These are phyloP conservation scores for Candida glaebosa DNA, from an alignment of 805 yeast species.

Conservation along the genomic window DNA sequence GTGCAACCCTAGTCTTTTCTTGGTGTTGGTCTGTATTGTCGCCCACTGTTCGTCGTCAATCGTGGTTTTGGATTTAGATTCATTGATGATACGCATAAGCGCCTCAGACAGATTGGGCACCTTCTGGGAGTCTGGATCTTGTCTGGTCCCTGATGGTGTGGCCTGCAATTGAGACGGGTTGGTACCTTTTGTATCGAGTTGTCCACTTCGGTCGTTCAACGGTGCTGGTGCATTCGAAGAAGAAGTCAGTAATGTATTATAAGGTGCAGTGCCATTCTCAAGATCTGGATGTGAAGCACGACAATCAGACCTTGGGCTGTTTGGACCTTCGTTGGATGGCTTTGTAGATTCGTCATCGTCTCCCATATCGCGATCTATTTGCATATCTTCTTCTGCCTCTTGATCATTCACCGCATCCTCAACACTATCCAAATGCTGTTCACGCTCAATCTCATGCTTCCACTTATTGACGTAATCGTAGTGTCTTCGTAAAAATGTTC, in stretches of 20 bases:
- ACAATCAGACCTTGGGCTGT: too few relatives aligned
- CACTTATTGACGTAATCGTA: slow-evolving; percentile 4
- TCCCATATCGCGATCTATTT: not conserved
- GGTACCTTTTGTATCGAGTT: not conserved
- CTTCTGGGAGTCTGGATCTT: not conserved
- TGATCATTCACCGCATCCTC: slow-evolving; percentile 5
- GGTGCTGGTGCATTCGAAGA: not conserved
- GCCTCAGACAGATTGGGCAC: not conserved
- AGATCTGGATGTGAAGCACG: not conserved
- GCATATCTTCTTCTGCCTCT: slow-evolving; percentile 11
- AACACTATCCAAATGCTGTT: slow-evolving; percentile 6
- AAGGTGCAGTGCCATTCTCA: not conserved
- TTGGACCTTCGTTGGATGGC: not conserved
- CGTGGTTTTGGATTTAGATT: not conserved
- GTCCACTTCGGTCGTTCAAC: not conserved
- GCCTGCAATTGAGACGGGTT: not conserved
- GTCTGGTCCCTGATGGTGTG: too few relatives aligned
- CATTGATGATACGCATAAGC: not conserved
- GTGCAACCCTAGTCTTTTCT: slow-evolving; percentile 9
- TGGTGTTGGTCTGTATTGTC: slow-evolving; percentile 2
- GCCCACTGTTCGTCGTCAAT: slow-evolving; percentile 3
- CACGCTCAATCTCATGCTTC: slow-evolving; percentile 6
- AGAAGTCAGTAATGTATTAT: not conserved
- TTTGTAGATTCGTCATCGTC: not conserved
- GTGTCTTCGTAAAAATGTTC: slow-evolving; percentile 7